Base-by-base conservation (phyloP, 1,284 basidiomycete species). In the Ceratobasidium theobromae region DNA sequence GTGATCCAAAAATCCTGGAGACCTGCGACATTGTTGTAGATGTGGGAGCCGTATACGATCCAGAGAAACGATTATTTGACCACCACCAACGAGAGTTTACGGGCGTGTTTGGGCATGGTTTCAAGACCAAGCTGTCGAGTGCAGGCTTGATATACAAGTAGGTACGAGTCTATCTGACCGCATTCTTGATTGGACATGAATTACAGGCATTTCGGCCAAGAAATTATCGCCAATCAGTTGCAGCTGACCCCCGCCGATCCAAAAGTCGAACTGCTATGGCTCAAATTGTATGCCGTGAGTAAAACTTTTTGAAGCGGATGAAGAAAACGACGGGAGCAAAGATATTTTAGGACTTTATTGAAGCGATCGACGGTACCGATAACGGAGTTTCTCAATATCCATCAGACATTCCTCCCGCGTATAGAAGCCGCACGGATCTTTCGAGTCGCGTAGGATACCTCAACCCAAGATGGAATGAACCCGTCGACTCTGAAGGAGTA, bases 1-100 rank as follows among this genome's bases (percentile, higher is more conserved):
- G 96, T 60, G 93, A 98, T 75, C 86, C 89, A 0, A 83, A 82
- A 11, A 76, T 90, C 54, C 84, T 99, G 62, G 87, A 89, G 69
- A 82, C 85, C 3, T 95, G 94, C 73, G 88, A 95, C 73, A 95
- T 99, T 74, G 93, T 99, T n/a, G 94, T 99, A 38, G 96, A 99
- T 75, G 96, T 99, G 65, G 96, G 97, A 16, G 95, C 92, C 8
- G 84, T 91, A 18, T 99, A 99, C 76, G 92, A 95, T 68, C 84
- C 88, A 72, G 79, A 78, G 55, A 84, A 80, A 67, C 84, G 89
- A 68, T 83, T 91, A 38, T 99, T 94, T 77, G 96, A 99, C 76
- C 96, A 99, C 75, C 96, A 99, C 75, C 97, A 99, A 76, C 86
- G 95, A 53, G 95, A 91, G 0, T 99, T 99, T 76, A 82, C 82